Base-by-base conservation (phyloP, 1,284 basidiomycete species). In the Exobasidium rhododendri region DNA sequence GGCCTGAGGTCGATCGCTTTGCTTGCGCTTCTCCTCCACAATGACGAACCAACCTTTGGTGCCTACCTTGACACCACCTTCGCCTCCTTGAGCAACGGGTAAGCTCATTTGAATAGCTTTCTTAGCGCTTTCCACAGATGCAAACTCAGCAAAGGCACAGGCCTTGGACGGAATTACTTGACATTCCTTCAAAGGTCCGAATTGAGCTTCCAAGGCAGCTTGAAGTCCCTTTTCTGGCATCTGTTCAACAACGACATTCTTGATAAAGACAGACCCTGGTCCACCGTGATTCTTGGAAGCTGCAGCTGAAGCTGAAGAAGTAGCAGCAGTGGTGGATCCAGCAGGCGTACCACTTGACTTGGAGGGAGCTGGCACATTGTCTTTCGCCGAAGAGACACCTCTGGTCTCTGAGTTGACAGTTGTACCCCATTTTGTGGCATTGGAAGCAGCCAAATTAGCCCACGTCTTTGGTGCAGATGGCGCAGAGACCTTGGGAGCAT, bases 61-160 rank as follows among this genome's bases (percentile, higher is more conserved):
- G 31, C 88, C 88, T 51, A 94, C 82, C 74, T 86, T 86, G 63
- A 97, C 85, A n/a, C 91, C 91, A 60, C 91, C 92, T 75, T 94
- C 90, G 31, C 91, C 92, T 63, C 91, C 92, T 66, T 87, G 86
- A 47, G 78, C 69, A 35, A 81, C 76, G 1, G 85, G 84, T 54
- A 93, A 81, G 44, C 87, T 89, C 2, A 88, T 85, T 26, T 85
- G 82, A 71, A 97, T 94, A 2, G 94, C 94, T 61, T 88, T 86
- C 69, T 87, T 86, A 14, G 94, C 94, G 28, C 86, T 83, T 2
- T 96, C 92, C 65, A 93, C 81, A 6, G 83, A 83, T 40, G 80
- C 81, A 82, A 94, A 98, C 81, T 97, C 94, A 74, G 94, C 85
- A 84, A 97, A 97, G 0, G 94, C 94, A 78, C 93, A 97, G 0